These are phyloP conservation scores for Scedosporium boydii DNA, from an alignment of 2,329 filamentous ascomycete genomes.

Conservation along the genomic window DNA sequence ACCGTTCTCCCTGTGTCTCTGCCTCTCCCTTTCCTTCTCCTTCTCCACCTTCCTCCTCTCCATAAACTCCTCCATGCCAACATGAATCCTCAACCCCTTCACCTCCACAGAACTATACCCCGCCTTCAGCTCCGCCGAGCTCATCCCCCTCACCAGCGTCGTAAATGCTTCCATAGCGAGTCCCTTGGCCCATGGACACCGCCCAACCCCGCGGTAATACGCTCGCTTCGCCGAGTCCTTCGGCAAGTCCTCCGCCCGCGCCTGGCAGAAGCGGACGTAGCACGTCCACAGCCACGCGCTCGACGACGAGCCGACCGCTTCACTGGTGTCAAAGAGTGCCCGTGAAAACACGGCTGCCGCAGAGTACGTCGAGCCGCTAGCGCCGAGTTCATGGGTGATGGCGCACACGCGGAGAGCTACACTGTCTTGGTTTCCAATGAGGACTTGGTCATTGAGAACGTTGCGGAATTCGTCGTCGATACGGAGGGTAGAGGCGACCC, in stretches of 20 bases:
- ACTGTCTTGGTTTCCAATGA: conserved; percentile 28
- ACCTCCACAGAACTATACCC: conserved; percentile 37
- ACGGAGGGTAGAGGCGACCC: conserved; percentile 61
- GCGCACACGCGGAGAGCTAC: conserved; percentile 37
- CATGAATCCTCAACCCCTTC: conserved; percentile 40
- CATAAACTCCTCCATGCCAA: conserved; percentile 41
- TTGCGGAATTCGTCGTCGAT: conserved; percentile 70
- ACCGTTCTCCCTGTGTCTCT: conserved; percentile 3
- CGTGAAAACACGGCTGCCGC: conserved; percentile 41
- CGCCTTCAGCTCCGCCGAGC: conserved; percentile 36
- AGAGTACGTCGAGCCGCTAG: conserved; percentile 37
- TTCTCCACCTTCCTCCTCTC: conserved; percentile 20
- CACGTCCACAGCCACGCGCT: conserved; percentile 37
- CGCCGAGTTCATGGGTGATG: conserved; percentile 37
- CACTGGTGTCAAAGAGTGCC: conserved; percentile 28
- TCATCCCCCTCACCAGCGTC: conserved; percentile 32
- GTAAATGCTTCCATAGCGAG: conserved; percentile 42
- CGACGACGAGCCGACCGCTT: conserved; percentile 21
- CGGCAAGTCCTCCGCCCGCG: conserved; percentile 20
- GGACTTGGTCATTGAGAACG: conserved; percentile 45
- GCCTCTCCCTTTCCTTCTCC: conserved; percentile 6
- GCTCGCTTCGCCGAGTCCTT: conserved; percentile 34
- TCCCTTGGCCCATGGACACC: conserved; percentile 40
- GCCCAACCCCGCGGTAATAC: conserved; percentile 35
- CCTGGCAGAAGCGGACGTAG: conserved; percentile 39